These are phyloP conservation scores for Termitomyces bulborhizus DNA, from an alignment of 768 basidiomycete species.

Conservation along the genomic window DNA sequence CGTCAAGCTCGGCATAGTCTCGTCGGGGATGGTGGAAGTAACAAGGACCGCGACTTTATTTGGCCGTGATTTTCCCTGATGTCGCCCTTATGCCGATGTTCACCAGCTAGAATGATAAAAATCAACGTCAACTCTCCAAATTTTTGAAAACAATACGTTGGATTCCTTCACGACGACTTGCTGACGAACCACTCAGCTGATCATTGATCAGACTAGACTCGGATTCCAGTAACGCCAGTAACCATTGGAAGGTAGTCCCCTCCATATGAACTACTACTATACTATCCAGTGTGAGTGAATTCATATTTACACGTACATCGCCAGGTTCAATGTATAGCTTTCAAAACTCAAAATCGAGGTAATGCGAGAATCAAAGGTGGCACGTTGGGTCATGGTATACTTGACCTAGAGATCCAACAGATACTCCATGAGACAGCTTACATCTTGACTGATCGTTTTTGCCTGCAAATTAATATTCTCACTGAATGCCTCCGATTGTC, in stretches of 20 bases:
- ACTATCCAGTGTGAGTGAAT: neutral
- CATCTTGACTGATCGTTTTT: no score
- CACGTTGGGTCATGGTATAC: neutral
- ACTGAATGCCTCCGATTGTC: neutral
- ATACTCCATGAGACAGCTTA: neutral
- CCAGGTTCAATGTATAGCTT: no score
- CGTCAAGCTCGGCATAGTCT: constrained; percentile 38
- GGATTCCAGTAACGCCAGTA: neutral
- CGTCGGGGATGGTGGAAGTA: neutral
- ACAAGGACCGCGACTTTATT: neutral
- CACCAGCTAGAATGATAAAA: neutral
- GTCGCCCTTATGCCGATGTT: neutral
- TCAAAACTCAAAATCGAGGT: no score
- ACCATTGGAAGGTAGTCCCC: neutral
- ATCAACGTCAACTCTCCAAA: neutral
- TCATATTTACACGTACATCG: no score
- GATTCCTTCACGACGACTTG: no score
- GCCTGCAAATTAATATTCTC: neutral
- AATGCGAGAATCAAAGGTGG: no score
- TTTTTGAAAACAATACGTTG: neutral
- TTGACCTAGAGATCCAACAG: neutral
- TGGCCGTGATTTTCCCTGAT: neutral
- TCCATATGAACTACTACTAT: neutral
- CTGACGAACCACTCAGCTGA: no score
- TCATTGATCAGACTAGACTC: no score